These are phyloP conservation scores for Pseudogymnoascus sp. DNA, from an alignment of 2,329 filamentous ascomycete genomes.

Conservation along the genomic window DNA sequence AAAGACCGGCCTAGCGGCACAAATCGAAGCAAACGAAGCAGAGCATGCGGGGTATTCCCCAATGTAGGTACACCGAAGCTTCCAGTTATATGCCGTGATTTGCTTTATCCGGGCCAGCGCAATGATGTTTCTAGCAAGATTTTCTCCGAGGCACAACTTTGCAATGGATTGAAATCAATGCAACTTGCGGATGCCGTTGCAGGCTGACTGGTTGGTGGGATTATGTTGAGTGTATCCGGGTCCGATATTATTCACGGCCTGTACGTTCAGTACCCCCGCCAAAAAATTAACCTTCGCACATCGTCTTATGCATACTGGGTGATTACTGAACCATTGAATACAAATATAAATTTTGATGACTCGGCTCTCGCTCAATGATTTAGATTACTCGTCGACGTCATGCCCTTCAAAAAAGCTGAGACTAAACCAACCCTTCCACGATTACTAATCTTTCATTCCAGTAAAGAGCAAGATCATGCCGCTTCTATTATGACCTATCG, in stretches of 20 bases:
- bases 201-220: no score
- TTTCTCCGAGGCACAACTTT: no score
- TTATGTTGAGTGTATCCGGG: background rate
- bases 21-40: background rate
- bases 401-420: background rate
- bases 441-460: background rate
- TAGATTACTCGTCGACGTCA: background rate
- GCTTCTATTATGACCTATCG: background rate
- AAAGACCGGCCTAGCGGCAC: background rate
- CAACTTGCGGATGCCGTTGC: no score
- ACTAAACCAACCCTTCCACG: background rate
- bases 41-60: background rate
- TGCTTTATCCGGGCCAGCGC: no score
- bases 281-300: background rate
- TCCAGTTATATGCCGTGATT: no score
- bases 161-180: no score
- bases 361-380: background rate
- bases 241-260: background rate
- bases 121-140: no score
- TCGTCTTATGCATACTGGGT: background rate
- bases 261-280: background rate
- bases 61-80: background rate
- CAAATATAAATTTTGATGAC: background rate
- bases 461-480: background rate
- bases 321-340: background rate